phyloP scores from a whole-genome alignment of 345 rosid genomes.

The Brassica juncea region DNA sequence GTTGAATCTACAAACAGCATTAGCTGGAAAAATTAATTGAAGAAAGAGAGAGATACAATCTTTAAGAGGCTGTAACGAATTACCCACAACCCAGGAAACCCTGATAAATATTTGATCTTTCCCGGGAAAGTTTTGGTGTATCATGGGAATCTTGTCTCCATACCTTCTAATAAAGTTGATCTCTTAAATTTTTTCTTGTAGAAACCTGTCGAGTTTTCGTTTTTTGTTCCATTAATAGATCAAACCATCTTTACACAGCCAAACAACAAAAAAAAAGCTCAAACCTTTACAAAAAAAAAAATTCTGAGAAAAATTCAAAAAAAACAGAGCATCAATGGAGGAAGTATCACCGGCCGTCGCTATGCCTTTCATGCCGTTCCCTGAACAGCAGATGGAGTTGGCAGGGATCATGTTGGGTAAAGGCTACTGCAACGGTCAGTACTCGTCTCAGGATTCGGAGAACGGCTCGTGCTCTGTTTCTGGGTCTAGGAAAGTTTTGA shows the following conservation, averaged over 20 bases:
- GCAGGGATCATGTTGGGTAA: constrained; percentile 49
- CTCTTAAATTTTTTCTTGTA: constrained; percentile 10
- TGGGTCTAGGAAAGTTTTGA: constrained; percentile 23
- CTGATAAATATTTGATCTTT: constrained; percentile 24
- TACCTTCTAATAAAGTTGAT: constrained; percentile 25
- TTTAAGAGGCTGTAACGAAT: constrained; percentile 53
- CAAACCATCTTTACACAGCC: background rate
- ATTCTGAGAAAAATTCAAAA: background rate
- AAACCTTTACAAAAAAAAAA: background rate
- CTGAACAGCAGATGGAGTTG: constrained; percentile 47
- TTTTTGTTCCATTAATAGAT: constrained; percentile 27
- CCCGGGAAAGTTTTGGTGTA: constrained; percentile 21
- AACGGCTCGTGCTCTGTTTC: constrained; percentile 46
- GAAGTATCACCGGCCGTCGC: constrained; percentile 51
- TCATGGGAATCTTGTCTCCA: constrained; percentile 33
- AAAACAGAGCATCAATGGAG: constrained; percentile 46
- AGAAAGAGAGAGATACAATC: constrained; percentile 24
- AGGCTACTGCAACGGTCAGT: constrained; percentile 44
- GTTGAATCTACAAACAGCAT: constrained; percentile 40
- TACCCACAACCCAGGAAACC: constrained; percentile 53
- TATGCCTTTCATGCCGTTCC: constrained; percentile 47
- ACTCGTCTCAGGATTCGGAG: constrained; percentile 38
- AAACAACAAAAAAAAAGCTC: background rate
- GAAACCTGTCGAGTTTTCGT: constrained; percentile 37
- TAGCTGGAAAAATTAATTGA: constrained; percentile 39